phyloP scores from a whole-genome alignment of 352 stramenopile species.

The Globisporangium carolinianum region DNA sequence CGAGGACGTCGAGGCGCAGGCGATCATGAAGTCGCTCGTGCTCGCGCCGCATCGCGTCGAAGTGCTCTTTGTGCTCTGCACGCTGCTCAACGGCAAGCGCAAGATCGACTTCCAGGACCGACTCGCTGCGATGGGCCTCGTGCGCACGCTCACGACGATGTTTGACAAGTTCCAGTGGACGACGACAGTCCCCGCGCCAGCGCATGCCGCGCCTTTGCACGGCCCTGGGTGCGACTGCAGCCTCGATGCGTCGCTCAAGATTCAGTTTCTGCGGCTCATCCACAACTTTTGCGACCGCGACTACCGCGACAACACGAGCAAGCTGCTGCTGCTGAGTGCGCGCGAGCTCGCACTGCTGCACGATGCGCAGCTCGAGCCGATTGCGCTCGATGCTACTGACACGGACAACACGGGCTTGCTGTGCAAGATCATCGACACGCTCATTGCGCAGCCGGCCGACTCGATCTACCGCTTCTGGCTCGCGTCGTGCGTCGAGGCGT shows the following conservation, averaged over 20 bases:
- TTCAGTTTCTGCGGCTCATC: slow-evolving; percentile 93
- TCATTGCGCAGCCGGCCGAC: slow-evolving; percentile 88
- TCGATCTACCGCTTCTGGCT: slow-evolving; percentile 96
- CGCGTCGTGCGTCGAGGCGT: slow-evolving; percentile 94
- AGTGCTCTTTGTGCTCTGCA: slow-evolving; percentile 96
- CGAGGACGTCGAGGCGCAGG: slow-evolving; percentile 66
- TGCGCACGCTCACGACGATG: slow-evolving; percentile 89
- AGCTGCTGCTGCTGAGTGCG: slow-evolving; percentile 73
- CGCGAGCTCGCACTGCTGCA: slow-evolving; percentile 53
- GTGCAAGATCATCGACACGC: slow-evolving; percentile 85
- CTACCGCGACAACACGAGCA: slow-evolving; percentile 78
- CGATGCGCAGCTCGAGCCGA: slow-evolving; percentile 21
- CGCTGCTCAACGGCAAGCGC: slow-evolving; percentile 90
- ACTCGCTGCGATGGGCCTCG: slow-evolving; percentile 84
- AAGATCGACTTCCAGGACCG: slow-evolving; percentile 91
- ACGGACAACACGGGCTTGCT: slow-evolving; percentile 73
- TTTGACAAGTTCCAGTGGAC: slow-evolving; percentile 93
- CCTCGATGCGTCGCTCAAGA: slow-evolving; percentile 91
- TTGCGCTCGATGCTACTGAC: slow-evolving; percentile 54
- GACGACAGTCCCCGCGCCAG: slow-evolving; percentile 27
- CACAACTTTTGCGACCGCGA: slow-evolving; percentile 97
- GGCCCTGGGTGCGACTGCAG: slow-evolving; percentile 91
- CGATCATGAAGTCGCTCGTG: slow-evolving; percentile 92
- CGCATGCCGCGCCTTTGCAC: slow-evolving; percentile 49
- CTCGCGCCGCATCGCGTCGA: slow-evolving; percentile 92